Evolutionary conservation across 768 basidiomycete species (phyloP), one percentile per base, ranked within the genome.

Genomic region (Rhizopogon salebrosus): DNA sequence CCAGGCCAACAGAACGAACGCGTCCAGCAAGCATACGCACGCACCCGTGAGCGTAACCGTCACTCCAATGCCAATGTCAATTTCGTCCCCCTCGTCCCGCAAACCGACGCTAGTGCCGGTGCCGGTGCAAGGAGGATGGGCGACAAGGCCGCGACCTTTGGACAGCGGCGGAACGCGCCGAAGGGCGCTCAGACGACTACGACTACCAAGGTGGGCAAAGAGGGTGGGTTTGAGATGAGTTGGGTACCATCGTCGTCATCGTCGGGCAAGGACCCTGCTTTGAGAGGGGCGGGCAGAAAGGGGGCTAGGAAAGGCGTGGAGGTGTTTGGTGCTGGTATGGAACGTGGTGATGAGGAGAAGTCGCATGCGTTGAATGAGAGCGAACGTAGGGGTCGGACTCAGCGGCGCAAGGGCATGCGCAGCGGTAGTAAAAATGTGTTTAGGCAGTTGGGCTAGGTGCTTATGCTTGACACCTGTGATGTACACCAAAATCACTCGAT

Each of bases 351-450:
- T 2, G 75, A 73, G 43, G 80, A 79, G 37, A 67, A 71, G 9
- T 72, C 55, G 23, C 58, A 68, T 23, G 77, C 75, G 54, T 66
- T 85, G 61, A 78, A 72, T 34, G 89, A 87, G 57, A 78, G 77
- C 54, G 89, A 90, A 48, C 74, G 85, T 60, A 79, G 77, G 38
- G 95, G 95, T n/a, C 75, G 95, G 69, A 85, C 79, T 31, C 78
- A 88, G 35, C 78, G 91, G 61, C 73, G 95, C 66, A 82, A 82
- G 62, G 89, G 84, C 8, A 77, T 87, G 48, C 78, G 95, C 48
- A 97, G 92, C 64, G 95, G 94, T 27, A 92, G 90, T 67, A 92
- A 84, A 73, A 98, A 95, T 68, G 82, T 80, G 2, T 90, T 92
- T 66, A 73, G 83, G 57, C 57, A 39, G 35, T 11, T 62, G 20